A percentile compares a stretch with the other conserved stretches of the same genome.
Evolutionary conservation across 768 basidiomycete species (phyloP).

Genomic region (Lactarius psammicola): DNA sequence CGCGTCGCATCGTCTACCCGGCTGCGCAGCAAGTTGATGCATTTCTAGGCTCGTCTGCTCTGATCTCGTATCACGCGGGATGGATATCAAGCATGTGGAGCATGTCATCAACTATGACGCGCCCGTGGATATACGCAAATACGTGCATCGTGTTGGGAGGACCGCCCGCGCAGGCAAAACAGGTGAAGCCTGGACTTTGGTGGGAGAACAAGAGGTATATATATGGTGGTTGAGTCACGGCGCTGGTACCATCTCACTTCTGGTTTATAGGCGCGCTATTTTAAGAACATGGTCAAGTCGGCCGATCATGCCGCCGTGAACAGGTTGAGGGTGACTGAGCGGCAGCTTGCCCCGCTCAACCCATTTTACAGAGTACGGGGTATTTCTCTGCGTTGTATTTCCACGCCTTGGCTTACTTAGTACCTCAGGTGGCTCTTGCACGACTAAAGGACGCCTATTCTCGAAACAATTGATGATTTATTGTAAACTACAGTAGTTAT

Average conservation of each 20-base stretch:
- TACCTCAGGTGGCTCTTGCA: constrained; percentile 19
- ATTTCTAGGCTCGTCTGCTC: constrained; percentile 82
- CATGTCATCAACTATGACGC: constrained; percentile 96
- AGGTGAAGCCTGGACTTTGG: constrained; percentile 92
- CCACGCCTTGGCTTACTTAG: not conserved
- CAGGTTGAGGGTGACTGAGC: constrained; percentile 8
- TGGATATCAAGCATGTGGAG: constrained; percentile 88
- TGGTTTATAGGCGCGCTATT: constrained; percentile 25
- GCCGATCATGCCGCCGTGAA: constrained; percentile 20
- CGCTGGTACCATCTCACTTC: not conserved
- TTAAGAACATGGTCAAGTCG: constrained; percentile 27
- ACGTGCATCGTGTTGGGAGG: constrained; percentile 94
- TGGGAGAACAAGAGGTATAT: constrained; percentile 87
- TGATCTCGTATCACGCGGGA: constrained; percentile 92
- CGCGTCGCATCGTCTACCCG: constrained; percentile 33
- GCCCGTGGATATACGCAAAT: constrained; percentile 97
- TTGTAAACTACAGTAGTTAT: not conserved
- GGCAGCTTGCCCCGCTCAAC: constrained; percentile 17
- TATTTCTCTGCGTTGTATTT: not conserved
- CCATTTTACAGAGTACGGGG: constrained; percentile 26
- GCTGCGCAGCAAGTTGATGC: constrained; percentile 2
- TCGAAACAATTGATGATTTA: not conserved
- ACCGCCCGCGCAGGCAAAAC: constrained; percentile 89
- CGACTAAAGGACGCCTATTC: constrained; percentile 22
- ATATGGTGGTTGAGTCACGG: not conserved